Base-by-base conservation (phyloP, 2,329 filamentous ascomycete species). In the Alternaria longipes region DNA sequence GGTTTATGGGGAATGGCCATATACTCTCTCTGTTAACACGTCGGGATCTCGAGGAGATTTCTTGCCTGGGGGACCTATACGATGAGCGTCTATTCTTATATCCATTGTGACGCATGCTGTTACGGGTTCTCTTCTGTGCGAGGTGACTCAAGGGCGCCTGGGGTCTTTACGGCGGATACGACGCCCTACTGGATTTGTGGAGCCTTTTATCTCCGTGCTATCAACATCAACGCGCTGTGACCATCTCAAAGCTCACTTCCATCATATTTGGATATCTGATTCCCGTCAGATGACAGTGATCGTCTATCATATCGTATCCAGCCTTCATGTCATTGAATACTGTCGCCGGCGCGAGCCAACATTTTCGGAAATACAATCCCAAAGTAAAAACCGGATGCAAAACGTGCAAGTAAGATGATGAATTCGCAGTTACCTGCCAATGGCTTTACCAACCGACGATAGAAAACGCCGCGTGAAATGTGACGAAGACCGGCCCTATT, bases 381-480 rank as follows among this genome's bases (percentile, higher is more conserved):
- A 67, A 64, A 36, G 68, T 68, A 9, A 70, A 60, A 22, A 71
- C 69, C 6, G 70, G 70, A 11, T 73, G 70, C 52, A 57, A 46
- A 44, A 72, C 69, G 12, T 71, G 68, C 63, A 69, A 69, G 67
- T 70, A 64, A 9, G 64, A 62, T 41, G 14, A 30, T 18, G 41
- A 9, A 26, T 20, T 16, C 22, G 14, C 34, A 8, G 24, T 22
- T 20, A 14, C 32, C 14, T 12, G 53, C 9, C 20, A n/a, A 40
- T 38, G 6, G 42, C 6, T 5, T 45, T 26, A 18, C 24, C 16
- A 54, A 46, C 18, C 30, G 11, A 34, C 5, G 8, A 11, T 18
- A 47, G 28, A 3, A 47, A 22, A 34, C 18, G 28, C 14, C 45
- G 18, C 28, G n/a, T 47, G 12, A 34, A 47, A n/a, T 47, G 45